Percentiles rank a stretch among this genome's conserved stretches.
These are phyloP conservation scores for Xerocomus brunneocitrinus DNA, from an alignment of 768 basidiomycete species.

Conservation along the genomic window DNA sequence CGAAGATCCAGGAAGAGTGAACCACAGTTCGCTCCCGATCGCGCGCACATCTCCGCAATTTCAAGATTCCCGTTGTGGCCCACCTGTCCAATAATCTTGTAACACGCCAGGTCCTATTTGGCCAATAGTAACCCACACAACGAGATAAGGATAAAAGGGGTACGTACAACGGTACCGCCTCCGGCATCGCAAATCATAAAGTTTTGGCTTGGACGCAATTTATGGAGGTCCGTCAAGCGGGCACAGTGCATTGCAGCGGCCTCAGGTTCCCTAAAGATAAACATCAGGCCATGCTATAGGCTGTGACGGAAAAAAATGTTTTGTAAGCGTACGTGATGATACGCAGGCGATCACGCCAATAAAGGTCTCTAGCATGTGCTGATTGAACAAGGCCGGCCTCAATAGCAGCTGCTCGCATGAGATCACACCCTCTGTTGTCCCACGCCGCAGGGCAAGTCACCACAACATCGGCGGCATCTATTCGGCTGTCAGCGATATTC, in stretches of 20 bases:
- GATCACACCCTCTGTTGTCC: constrained; percentile 80
- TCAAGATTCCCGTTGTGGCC: constrained; percentile 75
- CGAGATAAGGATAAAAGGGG: neutral
- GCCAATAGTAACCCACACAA: constrained; percentile 4
- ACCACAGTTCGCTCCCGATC: constrained; percentile 84
- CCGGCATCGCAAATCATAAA: constrained; percentile 93
- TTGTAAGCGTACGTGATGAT: constrained; percentile 61
- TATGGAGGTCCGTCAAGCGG: constrained; percentile 74
- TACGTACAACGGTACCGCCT: constrained; percentile 67
- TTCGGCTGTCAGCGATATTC: constrained; percentile 1
- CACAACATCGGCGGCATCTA: constrained; percentile 81
- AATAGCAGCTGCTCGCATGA: constrained; percentile 85
- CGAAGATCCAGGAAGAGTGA: constrained; percentile 84
- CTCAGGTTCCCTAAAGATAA: constrained; percentile 53
- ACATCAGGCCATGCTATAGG: neutral
- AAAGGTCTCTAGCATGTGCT: constrained; percentile 59
- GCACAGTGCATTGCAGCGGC: constrained; percentile 92
- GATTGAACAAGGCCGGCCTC: constrained; percentile 75
- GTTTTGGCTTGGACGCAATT: constrained; percentile 72
- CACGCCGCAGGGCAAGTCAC: constrained; percentile 88
- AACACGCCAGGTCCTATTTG: constrained; percentile 44
- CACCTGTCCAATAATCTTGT: constrained; percentile 79
- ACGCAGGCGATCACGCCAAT: constrained; percentile 75
- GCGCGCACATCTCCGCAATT: constrained; percentile 86
- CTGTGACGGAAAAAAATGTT: constrained; percentile 2